A percentile compares a stretch with the other conserved stretches of the same genome.
Conservation (phyloP, 2,329 filamentous ascomycete species). For the Endoconidiophora laricicola region DNA sequence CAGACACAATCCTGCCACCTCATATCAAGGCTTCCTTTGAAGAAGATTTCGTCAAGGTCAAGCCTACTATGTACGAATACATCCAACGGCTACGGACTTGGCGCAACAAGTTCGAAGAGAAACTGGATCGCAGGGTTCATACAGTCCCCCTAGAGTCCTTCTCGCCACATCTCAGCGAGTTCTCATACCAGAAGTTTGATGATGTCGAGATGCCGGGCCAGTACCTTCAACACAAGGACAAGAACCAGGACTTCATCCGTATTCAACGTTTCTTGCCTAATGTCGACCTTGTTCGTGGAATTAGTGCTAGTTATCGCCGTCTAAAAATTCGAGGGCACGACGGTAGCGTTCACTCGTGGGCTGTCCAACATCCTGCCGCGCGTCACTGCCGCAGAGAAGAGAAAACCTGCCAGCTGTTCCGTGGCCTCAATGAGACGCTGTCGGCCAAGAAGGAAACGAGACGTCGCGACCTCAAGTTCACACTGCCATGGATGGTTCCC, state of each 20-base stretch:
- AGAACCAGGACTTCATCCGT: conserved; percentile 95
- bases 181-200: conserved; percentile 94
- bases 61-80: conserved; percentile 96
- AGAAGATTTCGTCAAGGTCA: conserved; percentile 86
- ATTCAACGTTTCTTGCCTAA: conserved; percentile 94
- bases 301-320: conserved; percentile 79
- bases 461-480: conserved; percentile 87
- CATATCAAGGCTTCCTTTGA: conserved; percentile 96
- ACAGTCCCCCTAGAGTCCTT: conserved; percentile 65
- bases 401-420: conserved; percentile 86
- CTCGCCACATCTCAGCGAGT: conserved; percentile 86
- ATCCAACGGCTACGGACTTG: conserved; percentile 91
- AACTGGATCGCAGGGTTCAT: conserved; percentile 68
- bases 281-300: conserved; percentile 79
- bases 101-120: conserved; percentile 96
- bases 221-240: conserved; percentile 93
- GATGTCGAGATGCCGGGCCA: conserved; percentile 96
- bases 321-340: conserved; percentile 95
- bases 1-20: conserved; percentile 82
- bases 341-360: conserved; percentile 90
- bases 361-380: conserved; percentile 87
- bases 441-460: conserved; percentile 88
- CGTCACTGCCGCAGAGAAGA: conserved; percentile 88
- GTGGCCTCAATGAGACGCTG: conserved; percentile 88
- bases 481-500: conserved; percentile 87